Evolutionary conservation across 306 rosid species (phyloP).

Genomic region (Medicago ruthenica): DNA sequence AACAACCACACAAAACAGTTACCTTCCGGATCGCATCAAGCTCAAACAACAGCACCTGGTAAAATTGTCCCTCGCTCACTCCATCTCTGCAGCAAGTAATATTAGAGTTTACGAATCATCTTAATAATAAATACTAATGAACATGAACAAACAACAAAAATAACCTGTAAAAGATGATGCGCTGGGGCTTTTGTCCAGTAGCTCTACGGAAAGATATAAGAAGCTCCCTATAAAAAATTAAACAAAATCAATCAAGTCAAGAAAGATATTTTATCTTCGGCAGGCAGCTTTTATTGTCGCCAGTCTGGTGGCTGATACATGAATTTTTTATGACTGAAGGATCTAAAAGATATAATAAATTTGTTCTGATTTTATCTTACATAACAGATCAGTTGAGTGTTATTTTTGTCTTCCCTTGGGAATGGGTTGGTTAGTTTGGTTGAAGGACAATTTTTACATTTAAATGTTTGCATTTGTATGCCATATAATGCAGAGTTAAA

Average conservation of each 20-base stretch:
- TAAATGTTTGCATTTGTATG: not conserved
- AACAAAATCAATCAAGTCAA: not conserved
- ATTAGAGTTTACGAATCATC: not conserved
- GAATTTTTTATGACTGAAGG: too few species aligned
- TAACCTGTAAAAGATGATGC: slow-evolving; percentile 91
- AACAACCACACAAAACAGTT: not conserved
- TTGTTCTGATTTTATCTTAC: too few species aligned
- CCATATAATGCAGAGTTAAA: not conserved
- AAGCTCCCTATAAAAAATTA: slow-evolving; percentile 64
- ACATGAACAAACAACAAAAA: not conserved
- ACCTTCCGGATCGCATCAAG: slow-evolving; percentile 97
- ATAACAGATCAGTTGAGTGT: too few species aligned
- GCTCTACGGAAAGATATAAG: slow-evolving; percentile 96
- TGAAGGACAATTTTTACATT: too few species aligned
- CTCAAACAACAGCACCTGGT: slow-evolving; percentile 90
- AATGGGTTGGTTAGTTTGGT: too few species aligned
- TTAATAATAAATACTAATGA: not conserved
- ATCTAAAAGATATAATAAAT: too few species aligned
- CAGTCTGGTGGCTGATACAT: too few species aligned
- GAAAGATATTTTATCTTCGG: too few species aligned
- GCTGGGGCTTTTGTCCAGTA: slow-evolving; percentile 94
- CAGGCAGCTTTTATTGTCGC: too few species aligned
- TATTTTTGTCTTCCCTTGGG: too few species aligned
- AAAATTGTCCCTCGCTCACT: slow-evolving; percentile 95
- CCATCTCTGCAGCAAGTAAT: slow-evolving; percentile 78